Evolutionary conservation across 75 land plant genomes (phyloP).

Genomic region (Sequoiadendron giganteum): DNA sequence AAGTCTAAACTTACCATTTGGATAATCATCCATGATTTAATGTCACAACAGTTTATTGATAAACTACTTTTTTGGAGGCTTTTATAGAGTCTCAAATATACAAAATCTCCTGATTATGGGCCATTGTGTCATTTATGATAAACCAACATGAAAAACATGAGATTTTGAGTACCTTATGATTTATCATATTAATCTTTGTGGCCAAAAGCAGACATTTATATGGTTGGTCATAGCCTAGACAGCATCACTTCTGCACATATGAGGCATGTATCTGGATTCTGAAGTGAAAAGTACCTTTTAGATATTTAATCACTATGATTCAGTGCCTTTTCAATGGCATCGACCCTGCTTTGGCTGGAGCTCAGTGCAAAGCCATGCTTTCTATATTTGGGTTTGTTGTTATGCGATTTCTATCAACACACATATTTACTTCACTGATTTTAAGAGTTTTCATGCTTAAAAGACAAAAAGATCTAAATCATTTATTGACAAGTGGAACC

Average conservation of each 20-base stretch:
- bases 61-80: too few relatives aligned
- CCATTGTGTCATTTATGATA: background rate
- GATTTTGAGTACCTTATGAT: background rate
- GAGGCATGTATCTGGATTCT: background rate
- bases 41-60: background rate
- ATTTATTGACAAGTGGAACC: background rate
- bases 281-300: background rate
- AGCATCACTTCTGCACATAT: background rate
- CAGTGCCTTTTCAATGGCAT: background rate
- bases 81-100: background rate
- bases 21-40: background rate
- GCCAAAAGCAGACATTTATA: background rate
- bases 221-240: background rate
- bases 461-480: background rate
- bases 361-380: background rate
- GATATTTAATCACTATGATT: background rate
- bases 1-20: too few relatives aligned
- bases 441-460: slow-evolving; percentile 3
- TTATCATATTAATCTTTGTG: background rate
- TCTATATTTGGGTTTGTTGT: background rate
- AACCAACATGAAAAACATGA: background rate
- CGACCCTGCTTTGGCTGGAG: background rate
- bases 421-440: background rate
- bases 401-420: background rate
- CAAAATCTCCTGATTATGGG: background rate